These are phyloP conservation scores for Cyclotella cryptica DNA, from an alignment of 108 stramenopile species.

Conservation along the genomic window DNA sequence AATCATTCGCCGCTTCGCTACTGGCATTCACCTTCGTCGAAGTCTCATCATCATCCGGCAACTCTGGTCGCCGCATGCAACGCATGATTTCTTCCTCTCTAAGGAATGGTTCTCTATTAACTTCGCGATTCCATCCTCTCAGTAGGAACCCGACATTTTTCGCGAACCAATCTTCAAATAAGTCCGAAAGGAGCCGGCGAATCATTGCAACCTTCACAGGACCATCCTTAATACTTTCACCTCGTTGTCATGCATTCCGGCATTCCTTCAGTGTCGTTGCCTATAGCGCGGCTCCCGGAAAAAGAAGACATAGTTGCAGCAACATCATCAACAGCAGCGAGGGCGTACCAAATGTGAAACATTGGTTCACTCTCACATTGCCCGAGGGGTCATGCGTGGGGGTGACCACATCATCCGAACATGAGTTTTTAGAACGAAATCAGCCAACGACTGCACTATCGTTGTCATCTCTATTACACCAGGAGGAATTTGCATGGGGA, in stretches of 20 bases:
- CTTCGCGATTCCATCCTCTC: no score
- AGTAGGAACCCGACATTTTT: no score
- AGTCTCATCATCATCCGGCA: no score
- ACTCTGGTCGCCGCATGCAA: no score
- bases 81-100: no score
- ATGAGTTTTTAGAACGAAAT: neutral
- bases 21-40: no score
- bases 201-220: no score
- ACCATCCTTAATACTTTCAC: no score
- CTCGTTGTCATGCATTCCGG: neutral
- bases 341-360: constrained; percentile 14
- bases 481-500: constrained; percentile 71
- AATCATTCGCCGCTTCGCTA: no score
- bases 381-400: constrained; percentile 54
- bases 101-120: no score
- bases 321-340: neutral
- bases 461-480: constrained; percentile 48
- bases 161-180: no score
- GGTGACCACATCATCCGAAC: constrained; percentile 10
- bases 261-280: neutral
- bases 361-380: constrained; percentile 47
- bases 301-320: neutral
- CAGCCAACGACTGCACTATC: neutral
- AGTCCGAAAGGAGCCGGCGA: no score
- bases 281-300: neutral